phyloP scores from a whole-genome alignment of 306 rosid species.

The Fragaria vesca region DNA sequence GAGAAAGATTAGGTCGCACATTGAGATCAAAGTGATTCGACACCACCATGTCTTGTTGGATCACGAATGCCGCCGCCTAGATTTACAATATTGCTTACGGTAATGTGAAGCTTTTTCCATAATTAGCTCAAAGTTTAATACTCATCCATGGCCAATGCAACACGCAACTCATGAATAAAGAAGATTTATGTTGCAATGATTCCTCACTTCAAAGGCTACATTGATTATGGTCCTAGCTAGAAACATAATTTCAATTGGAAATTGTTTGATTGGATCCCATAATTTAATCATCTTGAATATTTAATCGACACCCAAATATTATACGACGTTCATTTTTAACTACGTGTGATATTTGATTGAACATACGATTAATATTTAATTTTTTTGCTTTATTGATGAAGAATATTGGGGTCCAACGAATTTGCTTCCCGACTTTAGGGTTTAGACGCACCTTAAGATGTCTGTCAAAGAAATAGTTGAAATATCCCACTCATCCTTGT shows the following conservation, averaged over 20 bases:
- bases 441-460: conserved; percentile 7
- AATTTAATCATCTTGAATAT: not conserved
- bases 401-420: not conserved
- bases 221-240: not conserved
- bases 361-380: not conserved
- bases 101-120: not conserved
- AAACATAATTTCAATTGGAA: not conserved
- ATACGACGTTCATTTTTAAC: not conserved
- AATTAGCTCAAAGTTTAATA: not conserved
- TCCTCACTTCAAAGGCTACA: not conserved
- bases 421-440: conserved; percentile 12
- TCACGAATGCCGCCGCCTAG: conserved; percentile 34
- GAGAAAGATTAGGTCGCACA: conserved; percentile 28
- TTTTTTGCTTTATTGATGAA: not conserved
- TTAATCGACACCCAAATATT: not conserved
- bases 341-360: not conserved
- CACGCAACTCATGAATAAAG: conserved; percentile 1
- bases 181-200: not conserved
- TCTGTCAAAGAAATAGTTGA: conserved; percentile 14
- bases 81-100: not conserved
- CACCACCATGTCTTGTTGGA: conserved; percentile 50
- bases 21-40: conserved; percentile 53
- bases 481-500: conserved; percentile 17
- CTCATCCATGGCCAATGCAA: conserved; percentile 3
- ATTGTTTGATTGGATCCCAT: not conserved